These are phyloP conservation scores for Pythium sukuiense DNA, from an alignment of 352 stramenopile genomes.

Conservation along the genomic window DNA sequence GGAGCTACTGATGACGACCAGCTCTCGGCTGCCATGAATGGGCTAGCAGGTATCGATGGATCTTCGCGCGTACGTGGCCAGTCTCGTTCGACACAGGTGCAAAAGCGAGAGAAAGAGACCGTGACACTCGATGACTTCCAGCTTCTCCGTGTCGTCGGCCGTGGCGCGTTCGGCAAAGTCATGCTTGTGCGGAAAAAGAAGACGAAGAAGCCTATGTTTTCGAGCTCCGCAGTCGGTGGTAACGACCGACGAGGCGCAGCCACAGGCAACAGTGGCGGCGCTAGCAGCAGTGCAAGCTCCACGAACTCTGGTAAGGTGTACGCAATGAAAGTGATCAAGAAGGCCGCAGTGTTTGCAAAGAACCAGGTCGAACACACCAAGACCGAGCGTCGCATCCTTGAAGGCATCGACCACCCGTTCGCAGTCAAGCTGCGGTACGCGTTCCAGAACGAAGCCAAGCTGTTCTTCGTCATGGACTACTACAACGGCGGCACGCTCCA, in stretches of 20 bases:
- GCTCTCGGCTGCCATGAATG: constrained; percentile 11
- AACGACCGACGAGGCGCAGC: not conserved
- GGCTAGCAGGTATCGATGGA: constrained; percentile 3
- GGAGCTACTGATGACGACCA: constrained; percentile 6
- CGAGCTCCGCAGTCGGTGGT: not conserved
- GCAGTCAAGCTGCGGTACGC: constrained; percentile 85
- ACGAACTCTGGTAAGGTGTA: constrained; percentile 55
- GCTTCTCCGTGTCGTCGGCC: constrained; percentile 96
- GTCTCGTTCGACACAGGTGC: constrained; percentile 18
- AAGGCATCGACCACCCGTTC: constrained; percentile 85
- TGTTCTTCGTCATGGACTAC: constrained; percentile 91
- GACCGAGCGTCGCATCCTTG: constrained; percentile 86
- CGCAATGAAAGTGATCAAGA: constrained; percentile 93
- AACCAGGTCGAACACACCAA: constrained; percentile 93
- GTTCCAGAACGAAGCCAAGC: constrained; percentile 82
- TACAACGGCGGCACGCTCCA: constrained; percentile 87
- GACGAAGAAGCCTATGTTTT: constrained; percentile 8
- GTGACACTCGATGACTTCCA: constrained; percentile 95
- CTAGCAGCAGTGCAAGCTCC: constrained; percentile 1
- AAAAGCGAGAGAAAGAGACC: constrained; percentile 41
- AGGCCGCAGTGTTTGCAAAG: constrained; percentile 82
- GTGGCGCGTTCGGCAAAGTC: constrained; percentile 96
- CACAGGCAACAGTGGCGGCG: constrained; percentile 4
- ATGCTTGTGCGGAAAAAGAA: constrained; percentile 81
- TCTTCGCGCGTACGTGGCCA: constrained; percentile 22